A percentile compares a stretch with the other conserved stretches of the same genome.
phyloP scores from a whole-genome alignment of 352 stramenopile species.

The Globisporangium nunn region DNA sequence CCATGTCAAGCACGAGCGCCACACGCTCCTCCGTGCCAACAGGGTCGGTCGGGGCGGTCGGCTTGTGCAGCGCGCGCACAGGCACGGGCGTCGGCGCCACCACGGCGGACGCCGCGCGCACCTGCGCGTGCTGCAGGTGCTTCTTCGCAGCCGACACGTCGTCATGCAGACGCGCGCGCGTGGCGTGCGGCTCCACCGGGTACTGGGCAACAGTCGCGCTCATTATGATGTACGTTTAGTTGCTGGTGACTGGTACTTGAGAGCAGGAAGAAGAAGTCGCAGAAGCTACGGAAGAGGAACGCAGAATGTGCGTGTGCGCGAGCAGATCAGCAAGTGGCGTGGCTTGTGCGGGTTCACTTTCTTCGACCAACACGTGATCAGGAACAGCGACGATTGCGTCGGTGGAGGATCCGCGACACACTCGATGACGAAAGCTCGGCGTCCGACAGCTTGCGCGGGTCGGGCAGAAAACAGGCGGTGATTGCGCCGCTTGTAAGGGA shows the following conservation, averaged over 20 bases:
- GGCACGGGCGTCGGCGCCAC: slow-evolving; percentile 5
- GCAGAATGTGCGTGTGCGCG: not conserved
- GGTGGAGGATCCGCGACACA: no score
- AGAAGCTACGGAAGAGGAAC: no score
- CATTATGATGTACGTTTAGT: slow-evolving; percentile 21
- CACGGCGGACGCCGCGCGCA: slow-evolving; percentile 16
- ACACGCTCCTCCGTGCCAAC: slow-evolving; percentile 35
- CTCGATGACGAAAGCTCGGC: no score
- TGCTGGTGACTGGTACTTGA: not conserved
- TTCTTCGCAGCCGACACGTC: slow-evolving; percentile 67
- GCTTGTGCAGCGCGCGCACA: slow-evolving; percentile 3
- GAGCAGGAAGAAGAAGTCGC: not conserved
- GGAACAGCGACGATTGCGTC: no score
- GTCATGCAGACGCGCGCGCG: slow-evolving; percentile 42
- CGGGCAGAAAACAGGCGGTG: slow-evolving; percentile 1
- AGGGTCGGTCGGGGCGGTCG: not conserved
- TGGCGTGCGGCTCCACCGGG: slow-evolving; percentile 44
- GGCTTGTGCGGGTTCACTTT: no score
- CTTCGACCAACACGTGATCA: no score
- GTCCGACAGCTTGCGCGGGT: not conserved
- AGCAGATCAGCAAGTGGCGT: not conserved
- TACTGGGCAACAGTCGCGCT: slow-evolving; percentile 80
- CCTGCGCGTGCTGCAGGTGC: slow-evolving; percentile 25
- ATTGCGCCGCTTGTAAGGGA: not conserved
- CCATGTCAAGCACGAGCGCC: slow-evolving; percentile 92